Conservation (phyloP, 257 asterid species). For the Anisodus acutangulus region DNA sequence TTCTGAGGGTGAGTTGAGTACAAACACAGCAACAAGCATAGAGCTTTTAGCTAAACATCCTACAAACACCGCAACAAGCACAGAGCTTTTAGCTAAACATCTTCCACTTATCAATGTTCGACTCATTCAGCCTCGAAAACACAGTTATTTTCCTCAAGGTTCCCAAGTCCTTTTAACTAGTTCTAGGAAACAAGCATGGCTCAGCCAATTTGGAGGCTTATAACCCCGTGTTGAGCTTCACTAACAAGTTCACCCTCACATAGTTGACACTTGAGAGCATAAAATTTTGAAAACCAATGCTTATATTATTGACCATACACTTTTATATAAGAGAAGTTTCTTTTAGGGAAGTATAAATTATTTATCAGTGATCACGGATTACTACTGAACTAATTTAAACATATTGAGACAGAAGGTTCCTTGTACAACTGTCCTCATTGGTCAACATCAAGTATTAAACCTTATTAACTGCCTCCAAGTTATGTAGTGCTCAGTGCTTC, state of each 20-base stretch:
- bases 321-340: conserved; percentile 1
- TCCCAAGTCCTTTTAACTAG: background rate
- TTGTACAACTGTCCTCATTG: background rate
- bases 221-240: background rate
- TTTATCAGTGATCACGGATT: background rate
- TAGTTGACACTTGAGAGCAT: background rate
- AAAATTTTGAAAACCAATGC: background rate
- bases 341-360: background rate
- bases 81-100: no score
- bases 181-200: conserved; percentile 9
- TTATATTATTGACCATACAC: background rate
- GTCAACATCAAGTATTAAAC: conserved; percentile 7
- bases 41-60: background rate
- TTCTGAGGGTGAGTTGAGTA: background rate
- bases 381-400: background rate
- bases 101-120: background rate
- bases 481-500: background rate
- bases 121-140: background rate
- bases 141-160: background rate
- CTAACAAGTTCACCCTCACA: background rate
- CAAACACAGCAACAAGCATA: background rate
- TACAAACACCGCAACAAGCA: no score
- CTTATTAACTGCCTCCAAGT: conserved; percentile 26
- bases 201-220: background rate
- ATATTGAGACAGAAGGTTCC: background rate